Conservation (phyloP, 352 stramenopile species). For the Pythium myriotylum region DNA sequence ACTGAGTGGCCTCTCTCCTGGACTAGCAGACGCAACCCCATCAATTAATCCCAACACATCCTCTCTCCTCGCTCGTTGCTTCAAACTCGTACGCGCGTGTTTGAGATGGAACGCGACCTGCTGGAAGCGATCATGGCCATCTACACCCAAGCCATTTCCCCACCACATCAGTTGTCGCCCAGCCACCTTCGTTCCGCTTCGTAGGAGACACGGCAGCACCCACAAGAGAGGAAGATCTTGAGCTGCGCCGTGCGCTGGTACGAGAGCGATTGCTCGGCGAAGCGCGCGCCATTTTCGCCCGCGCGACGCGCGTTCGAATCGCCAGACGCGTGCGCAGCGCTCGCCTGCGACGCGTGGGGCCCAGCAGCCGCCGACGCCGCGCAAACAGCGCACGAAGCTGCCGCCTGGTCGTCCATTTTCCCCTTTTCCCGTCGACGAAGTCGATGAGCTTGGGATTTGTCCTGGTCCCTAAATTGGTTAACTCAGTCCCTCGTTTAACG, state of each 20-base stretch:
- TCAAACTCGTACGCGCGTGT: slow-evolving; percentile 46
- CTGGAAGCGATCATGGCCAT: slow-evolving; percentile 78
- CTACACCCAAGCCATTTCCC: slow-evolving; percentile 27
- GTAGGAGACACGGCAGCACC: neutral
- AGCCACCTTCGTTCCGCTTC: too few species aligned
- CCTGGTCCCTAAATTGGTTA: slow-evolving; percentile 3
- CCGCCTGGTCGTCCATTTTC: neutral
- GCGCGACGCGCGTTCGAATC: slow-evolving; percentile 1
- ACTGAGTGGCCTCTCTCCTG: slow-evolving; percentile 62
- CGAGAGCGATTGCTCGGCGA: slow-evolving; percentile 11
- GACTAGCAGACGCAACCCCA: slow-evolving; percentile 32
- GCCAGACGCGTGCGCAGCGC: neutral
- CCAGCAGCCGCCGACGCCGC: slow-evolving; percentile 1
- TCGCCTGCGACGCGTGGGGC: slow-evolving; percentile 16
- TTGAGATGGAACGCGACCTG: slow-evolving; percentile 74
- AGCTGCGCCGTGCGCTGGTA: slow-evolving; percentile 54
- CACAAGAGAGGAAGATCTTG: slow-evolving; percentile 81
- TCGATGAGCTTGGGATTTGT: too few species aligned
- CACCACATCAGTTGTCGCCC: neutral
- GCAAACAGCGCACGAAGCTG: slow-evolving; percentile 15
- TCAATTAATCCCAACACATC: too few species aligned
- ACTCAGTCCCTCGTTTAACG: neutral
- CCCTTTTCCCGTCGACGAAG: neutral
- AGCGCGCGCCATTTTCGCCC: slow-evolving; percentile 4
- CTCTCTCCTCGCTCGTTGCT: too few species aligned